Evolutionary conservation across 208 protist species (phyloP).

Genomic region (Naegleria gruberi): DNA sequence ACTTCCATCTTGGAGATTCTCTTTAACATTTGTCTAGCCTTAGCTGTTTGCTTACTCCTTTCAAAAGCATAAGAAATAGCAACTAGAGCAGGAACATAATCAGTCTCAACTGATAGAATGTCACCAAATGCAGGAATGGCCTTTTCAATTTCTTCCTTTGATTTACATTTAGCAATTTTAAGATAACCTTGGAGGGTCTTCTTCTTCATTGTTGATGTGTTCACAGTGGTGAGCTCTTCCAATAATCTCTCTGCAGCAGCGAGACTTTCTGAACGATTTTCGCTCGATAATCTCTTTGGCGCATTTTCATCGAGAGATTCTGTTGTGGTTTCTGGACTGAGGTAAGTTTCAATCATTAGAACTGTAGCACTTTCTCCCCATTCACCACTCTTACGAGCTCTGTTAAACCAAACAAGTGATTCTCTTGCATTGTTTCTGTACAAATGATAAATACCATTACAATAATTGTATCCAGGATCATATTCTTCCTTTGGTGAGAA

Average conservation of each 20-base stretch:
- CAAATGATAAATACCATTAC: slow-evolving; percentile 62
- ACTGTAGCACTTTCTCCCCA: slow-evolving; percentile 67
- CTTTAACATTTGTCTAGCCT: slow-evolving; percentile 64
- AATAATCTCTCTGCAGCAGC: slow-evolving; percentile 66
- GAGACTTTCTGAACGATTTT: slow-evolving; percentile 61
- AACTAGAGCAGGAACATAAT: slow-evolving; percentile 56
- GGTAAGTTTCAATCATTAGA: slow-evolving; percentile 87
- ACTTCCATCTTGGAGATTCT: slow-evolving; percentile 51
- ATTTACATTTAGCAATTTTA: background rate
- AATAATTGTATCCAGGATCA: slow-evolving; percentile 66
- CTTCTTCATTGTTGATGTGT: slow-evolving; percentile 57
- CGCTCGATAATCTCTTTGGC: slow-evolving; percentile 12
- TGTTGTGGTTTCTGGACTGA: slow-evolving; percentile 56
- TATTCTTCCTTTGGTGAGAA: slow-evolving; percentile 42
- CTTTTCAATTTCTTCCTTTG: slow-evolving; percentile 35
- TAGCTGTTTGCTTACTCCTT: slow-evolving; percentile 56
- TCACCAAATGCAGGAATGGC: background rate
- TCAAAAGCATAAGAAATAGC: slow-evolving; percentile 65
- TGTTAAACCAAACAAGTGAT: slow-evolving; percentile 76
- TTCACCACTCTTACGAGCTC: slow-evolving; percentile 58
- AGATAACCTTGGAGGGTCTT: slow-evolving; percentile 31
- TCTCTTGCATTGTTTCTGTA: slow-evolving; percentile 64
- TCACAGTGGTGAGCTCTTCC: slow-evolving; percentile 54
- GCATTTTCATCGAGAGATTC: background rate
- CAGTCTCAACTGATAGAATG: slow-evolving; percentile 33